Base-by-base conservation (phyloP, 1,139 yeast species). In the Geotrichum reessii region DNA sequence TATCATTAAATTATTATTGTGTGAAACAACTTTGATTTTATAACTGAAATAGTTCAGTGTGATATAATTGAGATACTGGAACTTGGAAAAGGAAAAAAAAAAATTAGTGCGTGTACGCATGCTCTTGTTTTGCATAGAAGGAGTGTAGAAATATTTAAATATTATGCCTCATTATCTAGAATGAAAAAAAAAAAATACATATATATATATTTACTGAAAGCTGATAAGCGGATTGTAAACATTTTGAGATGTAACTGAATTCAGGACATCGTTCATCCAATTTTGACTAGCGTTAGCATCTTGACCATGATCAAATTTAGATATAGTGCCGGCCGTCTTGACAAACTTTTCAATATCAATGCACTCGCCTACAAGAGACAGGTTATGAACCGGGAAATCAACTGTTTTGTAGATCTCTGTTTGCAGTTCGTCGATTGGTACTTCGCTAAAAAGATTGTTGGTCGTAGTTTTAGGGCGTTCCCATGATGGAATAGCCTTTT, bases 241-340 rank as follows among this genome's bases (percentile, higher is more conserved):
- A 1, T 28, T 14, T 33, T 53, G 56, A 14, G 51, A 19, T 1
- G 19, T 3, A n/a, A n/a, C 56, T 8, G 56, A 53, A 11, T 44
- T 14, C n/a, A 53, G 25, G 12, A 53, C 56, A n/a, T 47, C 52
- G 44, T 28, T 17, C 19, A 47, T 44, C 56, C 56, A 53, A 24
- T 47, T 53, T 12, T n/a, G 33, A 6, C 47, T 21, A 1, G 52
- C 56, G n/a, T 47, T 14, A 2, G 27, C 12, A 12, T 31, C 21
- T n/a, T n/a, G 22, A 4, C 56, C 56, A 24, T 37, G 52, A 28
- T 53, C 27, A 31, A 53, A 53, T 28, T 17, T 31, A 9, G 56
- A 42, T 1, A 53, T 47, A 5, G 47, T 22, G n/a, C 33, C 25
- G 25, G 56, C 56, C 8, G 56, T 53, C 5, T 47, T 47, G 17